Evolutionary conservation across 352 stramenopile genomes (phyloP).

Genomic region (Phytopythium delawarense): DNA sequence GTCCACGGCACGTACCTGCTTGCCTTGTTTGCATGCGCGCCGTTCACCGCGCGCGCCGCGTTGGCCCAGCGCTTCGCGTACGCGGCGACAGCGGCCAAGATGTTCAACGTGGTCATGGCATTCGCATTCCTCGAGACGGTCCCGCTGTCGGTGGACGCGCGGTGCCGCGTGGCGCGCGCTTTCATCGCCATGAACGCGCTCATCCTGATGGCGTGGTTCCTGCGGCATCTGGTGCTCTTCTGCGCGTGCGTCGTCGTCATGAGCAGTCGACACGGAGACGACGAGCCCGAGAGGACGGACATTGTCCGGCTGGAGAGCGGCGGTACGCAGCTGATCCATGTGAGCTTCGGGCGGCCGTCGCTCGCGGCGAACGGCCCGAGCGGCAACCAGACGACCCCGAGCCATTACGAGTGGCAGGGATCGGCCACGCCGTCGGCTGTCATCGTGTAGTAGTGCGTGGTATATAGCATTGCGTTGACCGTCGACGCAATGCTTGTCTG

Average conservation of each 20-base stretch:
- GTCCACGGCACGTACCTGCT: conserved; percentile 43
- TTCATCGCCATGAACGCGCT: conserved; percentile 48
- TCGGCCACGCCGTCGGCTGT: background rate
- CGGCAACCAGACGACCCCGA: background rate
- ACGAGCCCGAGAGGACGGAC: background rate
- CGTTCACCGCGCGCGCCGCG: conserved; percentile 14
- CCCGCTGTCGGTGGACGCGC: conserved; percentile 14
- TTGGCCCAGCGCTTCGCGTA: conserved; percentile 24
- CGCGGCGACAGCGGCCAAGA: conserved; percentile 25
- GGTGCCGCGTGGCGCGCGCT: conserved; percentile 23
- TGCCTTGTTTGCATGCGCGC: conserved; percentile 18
- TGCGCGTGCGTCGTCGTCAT: conserved; percentile 14
- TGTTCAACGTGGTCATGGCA: conserved; percentile 38
- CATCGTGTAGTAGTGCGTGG: background rate
- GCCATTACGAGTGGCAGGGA: background rate
- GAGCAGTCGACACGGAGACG: conserved; percentile 1
- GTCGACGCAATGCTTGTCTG: background rate
- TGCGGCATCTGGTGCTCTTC: conserved; percentile 49
- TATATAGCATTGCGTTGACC: background rate
- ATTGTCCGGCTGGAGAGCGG: conserved; percentile 3
- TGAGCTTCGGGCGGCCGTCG: background rate
- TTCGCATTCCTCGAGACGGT: conserved; percentile 44
- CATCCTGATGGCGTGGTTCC: conserved; percentile 38
- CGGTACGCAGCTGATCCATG: conserved; percentile 8
- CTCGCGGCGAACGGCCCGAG: conserved; percentile 7